A percentile compares a stretch with the other conserved stretches of the same genome.
These are phyloP conservation scores for Microsporum ferrugineum DNA, from an alignment of 2,329 filamentous ascomycete species.

Conservation along the genomic window DNA sequence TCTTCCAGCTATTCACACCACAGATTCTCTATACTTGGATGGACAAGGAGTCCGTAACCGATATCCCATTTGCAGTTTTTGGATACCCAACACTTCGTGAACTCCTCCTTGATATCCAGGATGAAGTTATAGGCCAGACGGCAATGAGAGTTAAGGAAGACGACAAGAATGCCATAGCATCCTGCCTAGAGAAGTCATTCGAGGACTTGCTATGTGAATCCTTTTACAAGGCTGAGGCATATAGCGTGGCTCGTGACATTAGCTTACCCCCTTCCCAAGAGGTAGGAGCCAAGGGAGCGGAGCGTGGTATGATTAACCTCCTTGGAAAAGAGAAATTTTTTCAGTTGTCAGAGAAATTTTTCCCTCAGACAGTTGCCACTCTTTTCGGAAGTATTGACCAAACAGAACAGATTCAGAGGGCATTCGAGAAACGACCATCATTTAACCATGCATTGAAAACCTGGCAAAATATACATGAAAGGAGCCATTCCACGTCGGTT, in stretches of 20 bases:
- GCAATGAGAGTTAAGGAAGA: constrained; percentile 66
- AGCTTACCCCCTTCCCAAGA: constrained; percentile 34
- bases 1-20: constrained; percentile 76
- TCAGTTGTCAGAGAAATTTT: constrained; percentile 53
- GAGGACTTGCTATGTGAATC: constrained; percentile 51
- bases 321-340: constrained; percentile 57
- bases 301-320: constrained; percentile 55
- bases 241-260: constrained; percentile 69
- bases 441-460: constrained; percentile 52
- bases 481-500: constrained; percentile 52
- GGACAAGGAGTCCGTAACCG: constrained; percentile 51
- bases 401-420: constrained; percentile 60
- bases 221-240: constrained; percentile 71
- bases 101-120: constrained; percentile 58
- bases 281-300: constrained; percentile 44
- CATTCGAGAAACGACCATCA: constrained; percentile 48
- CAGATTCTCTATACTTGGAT: constrained; percentile 91
- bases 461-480: constrained; percentile 57
- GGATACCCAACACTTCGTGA: constrained; percentile 59
- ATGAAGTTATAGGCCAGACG: constrained; percentile 68
- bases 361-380: constrained; percentile 63
- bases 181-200: constrained; percentile 44
- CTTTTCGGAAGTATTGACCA: constrained; percentile 70
- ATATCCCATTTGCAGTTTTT: constrained; percentile 78
- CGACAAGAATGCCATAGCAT: constrained; percentile 50